A percentile compares a stretch with the other conserved stretches of the same genome.
phyloP scores from a whole-genome alignment of 2,329 filamentous ascomycete genomes.

The Colletotrichum sp. region DNA sequence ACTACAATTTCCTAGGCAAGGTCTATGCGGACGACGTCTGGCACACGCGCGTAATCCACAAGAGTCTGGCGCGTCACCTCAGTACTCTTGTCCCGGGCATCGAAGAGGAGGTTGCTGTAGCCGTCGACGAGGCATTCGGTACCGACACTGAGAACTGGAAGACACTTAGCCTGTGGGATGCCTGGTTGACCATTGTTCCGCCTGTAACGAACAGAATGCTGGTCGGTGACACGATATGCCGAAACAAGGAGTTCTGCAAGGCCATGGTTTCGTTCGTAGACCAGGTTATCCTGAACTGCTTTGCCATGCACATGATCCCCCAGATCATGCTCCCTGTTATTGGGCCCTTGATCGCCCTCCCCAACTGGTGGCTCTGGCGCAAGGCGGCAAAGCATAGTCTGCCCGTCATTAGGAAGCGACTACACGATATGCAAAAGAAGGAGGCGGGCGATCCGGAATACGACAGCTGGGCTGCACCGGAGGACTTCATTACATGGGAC shows the following conservation, averaged over 20 bases:
- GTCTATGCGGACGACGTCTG: constrained; percentile 40
- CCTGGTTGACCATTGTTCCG: constrained; percentile 47
- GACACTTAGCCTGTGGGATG: constrained; percentile 48
- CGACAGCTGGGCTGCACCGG: constrained; percentile 48
- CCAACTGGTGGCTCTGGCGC: constrained; percentile 53
- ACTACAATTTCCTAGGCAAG: constrained; percentile 48
- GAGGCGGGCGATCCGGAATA: constrained; percentile 42
- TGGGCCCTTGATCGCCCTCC: constrained; percentile 47
- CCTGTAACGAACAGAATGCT: constrained; percentile 49
- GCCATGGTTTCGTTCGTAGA: constrained; percentile 55
- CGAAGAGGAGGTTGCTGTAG: constrained; percentile 42
- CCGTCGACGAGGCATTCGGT: constrained; percentile 39
- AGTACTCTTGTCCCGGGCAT: constrained; percentile 42
- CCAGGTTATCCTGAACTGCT: constrained; percentile 49
- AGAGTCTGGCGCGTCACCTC: constrained; percentile 46
- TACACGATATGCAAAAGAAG: constrained; percentile 49
- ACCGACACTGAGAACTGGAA: constrained; percentile 39
- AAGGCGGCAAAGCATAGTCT: constrained; percentile 44
- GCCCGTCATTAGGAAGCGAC: constrained; percentile 54
- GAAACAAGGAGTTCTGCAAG: constrained; percentile 50
- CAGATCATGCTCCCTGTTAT: constrained; percentile 54
- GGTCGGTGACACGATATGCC: constrained; percentile 41
- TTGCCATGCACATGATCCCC: constrained; percentile 52
- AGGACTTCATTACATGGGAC: constrained; percentile 64
- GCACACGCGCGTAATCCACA: constrained; percentile 47